phyloP scores from a whole-genome alignment of 2,329 filamentous ascomycete genomes.

The Parastagonospora nodorum region DNA sequence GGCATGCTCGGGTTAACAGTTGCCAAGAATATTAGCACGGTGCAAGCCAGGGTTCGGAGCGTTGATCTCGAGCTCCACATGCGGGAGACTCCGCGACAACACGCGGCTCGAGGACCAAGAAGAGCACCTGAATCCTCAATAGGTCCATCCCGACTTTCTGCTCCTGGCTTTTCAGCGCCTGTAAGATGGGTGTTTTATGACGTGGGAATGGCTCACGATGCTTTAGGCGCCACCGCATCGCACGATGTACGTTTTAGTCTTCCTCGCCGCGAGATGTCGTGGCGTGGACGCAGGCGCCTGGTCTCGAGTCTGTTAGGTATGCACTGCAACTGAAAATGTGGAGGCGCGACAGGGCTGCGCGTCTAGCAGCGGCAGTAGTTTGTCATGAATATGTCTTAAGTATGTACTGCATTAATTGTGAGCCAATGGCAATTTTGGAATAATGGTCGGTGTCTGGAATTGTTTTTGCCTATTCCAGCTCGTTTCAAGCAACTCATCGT shows the following conservation, averaged over 20 bases:
- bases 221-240: too few species aligned
- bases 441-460: slow-evolving; percentile 14
- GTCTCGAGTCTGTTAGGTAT: slow-evolving; percentile 22
- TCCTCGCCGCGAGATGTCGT: too few species aligned
- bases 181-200: too few species aligned
- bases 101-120: slow-evolving; percentile 11
- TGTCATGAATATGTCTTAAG: slow-evolving; percentile 1
- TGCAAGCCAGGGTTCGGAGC: slow-evolving; percentile 6
- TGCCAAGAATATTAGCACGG: slow-evolving; percentile 14
- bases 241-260: too few species aligned
- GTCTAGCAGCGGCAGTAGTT: slow-evolving; percentile 12
- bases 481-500: slow-evolving; percentile 22
- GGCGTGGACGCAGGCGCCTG: slow-evolving; percentile 1
- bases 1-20: neutral
- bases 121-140: slow-evolving; percentile 9
- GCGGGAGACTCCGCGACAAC: slow-evolving; percentile 26
- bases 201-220: too few species aligned
- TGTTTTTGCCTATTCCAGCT: slow-evolving; percentile 18
- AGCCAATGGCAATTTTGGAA: slow-evolving; percentile 28
- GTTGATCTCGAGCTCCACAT: slow-evolving; percentile 11
- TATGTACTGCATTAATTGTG: slow-evolving; percentile 22
- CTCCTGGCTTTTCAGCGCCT: too few species aligned
- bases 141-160: neutral
- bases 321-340: slow-evolving; percentile 8
- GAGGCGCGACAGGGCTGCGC: slow-evolving; percentile 4